Evolutionary conservation across 805 yeast genomes (phyloP), one percentile per base, ranked within the genome.

Genomic region (Candida tallmaniae): DNA sequence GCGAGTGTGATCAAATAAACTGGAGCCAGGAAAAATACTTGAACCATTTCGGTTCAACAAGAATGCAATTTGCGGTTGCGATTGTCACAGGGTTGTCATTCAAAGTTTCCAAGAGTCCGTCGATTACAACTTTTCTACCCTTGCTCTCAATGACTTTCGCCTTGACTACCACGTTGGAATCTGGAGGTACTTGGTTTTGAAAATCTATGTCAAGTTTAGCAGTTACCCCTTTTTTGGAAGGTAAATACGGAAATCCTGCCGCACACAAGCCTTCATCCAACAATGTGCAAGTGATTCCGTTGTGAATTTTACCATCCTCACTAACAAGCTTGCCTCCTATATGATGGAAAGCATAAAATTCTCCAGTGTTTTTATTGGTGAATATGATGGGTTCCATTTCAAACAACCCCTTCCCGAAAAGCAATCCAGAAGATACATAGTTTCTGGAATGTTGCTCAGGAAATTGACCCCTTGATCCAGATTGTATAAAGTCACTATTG

Each of bases 31-130:
- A 52, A 35, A 85, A 60, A 50, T 78, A 84, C 50, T 76, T 81
- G 60, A 85, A 85, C 95, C 96, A 87, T 44, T 68, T 78, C 3
- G 96, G 96, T 51, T 87, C 95, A 2, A 87, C 93, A 40, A 87
- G 64, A 2, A 84, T 61, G 55, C 94, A 83, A 21, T 60, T 62
- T 0, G 87, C 88, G 11, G 66, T 59, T 0, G 90, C 94, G 32
- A 78, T 60, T 7, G 54, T 57, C 10, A 56, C 35, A 7, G 70
- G 62, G 23, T 50, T 58, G 17, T 39, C 45, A 27, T 29, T 32
- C 28, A 83, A 52, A 0, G 84, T 71, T 41, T 72, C 72, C 14
- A 83, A 57, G 22, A 56, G 50, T 2, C 97, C 97, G 22, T 74
- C 68, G 29, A 93, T 86, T 23, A 79, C 70, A 24, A 83, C 90